These are phyloP conservation scores for Fraxinus greggii DNA, from an alignment of 305 asterid genomes.

Conservation along the genomic window DNA sequence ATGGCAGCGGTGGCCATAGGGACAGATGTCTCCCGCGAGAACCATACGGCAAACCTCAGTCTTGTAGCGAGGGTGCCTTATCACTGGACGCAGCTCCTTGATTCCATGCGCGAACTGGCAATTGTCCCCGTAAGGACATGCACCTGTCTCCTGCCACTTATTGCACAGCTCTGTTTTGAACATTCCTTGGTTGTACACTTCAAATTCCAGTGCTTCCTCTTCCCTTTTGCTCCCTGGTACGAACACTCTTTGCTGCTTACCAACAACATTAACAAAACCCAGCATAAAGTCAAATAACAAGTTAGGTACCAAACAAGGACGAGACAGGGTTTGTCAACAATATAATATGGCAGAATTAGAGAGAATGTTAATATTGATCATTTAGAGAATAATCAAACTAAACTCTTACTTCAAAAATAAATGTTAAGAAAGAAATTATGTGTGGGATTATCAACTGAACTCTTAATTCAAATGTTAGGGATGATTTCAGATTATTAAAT, in stretches of 20 bases:
- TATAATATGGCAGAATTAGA: background rate
- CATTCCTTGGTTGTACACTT: slow-evolving; percentile 74
- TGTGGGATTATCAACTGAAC: background rate
- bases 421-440: background rate
- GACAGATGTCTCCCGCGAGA: slow-evolving; percentile 64
- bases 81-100: slow-evolving; percentile 70
- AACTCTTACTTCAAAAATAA: background rate
- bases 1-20: slow-evolving; percentile 88
- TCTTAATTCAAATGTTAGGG: background rate
- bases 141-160: slow-evolving; percentile 83
- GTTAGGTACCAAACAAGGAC: background rate
- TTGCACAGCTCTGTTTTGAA: slow-evolving; percentile 76
- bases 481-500: background rate
- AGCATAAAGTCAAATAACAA: background rate
- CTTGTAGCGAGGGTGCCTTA: slow-evolving; percentile 86
- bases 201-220: slow-evolving; percentile 52
- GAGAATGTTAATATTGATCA: background rate
- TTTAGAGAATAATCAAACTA: background rate
- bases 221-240: slow-evolving; percentile 51
- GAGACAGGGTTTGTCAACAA: background rate
- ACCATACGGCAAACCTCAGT: slow-evolving; percentile 79
- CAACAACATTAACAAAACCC: background rate
- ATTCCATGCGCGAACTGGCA: slow-evolving; percentile 80
- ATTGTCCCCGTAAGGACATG: slow-evolving; percentile 63
- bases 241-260: slow-evolving; percentile 54